Percentiles rank a stretch among this genome's conserved stretches.
These are phyloP conservation scores for Penicillium rolfsii DNA, from an alignment of 2,329 filamentous ascomycete genomes.

Conservation along the genomic window DNA sequence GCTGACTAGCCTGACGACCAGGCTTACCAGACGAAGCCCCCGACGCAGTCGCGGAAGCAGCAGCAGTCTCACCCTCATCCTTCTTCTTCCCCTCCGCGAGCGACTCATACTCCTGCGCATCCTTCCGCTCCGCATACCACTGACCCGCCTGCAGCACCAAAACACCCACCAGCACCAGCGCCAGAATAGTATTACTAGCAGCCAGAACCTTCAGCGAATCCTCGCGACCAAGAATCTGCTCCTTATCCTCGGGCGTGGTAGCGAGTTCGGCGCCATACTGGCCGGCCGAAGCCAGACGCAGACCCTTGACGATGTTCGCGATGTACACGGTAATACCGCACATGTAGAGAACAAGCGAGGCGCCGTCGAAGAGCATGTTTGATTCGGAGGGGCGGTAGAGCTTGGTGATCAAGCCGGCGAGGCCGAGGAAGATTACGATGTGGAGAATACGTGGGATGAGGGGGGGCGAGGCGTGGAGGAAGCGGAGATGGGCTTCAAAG, in stretches of 20 bases:
- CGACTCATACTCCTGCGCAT: slow-evolving; percentile 75
- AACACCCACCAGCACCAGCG: slow-evolving; percentile 87
- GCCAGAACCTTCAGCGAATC: slow-evolving; percentile 89
- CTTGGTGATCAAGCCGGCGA: slow-evolving; percentile 89
- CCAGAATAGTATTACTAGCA: slow-evolving; percentile 94
- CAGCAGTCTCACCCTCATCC: slow-evolving; percentile 15
- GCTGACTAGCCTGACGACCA: slow-evolving; percentile 25
- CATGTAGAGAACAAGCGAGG: slow-evolving; percentile 72
- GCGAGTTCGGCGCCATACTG: slow-evolving; percentile 60
- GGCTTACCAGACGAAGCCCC: slow-evolving; percentile 21
- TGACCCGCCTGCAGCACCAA: slow-evolving; percentile 92
- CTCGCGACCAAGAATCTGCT: slow-evolving; percentile 76
- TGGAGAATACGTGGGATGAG: slow-evolving; percentile 92
- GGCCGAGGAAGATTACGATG: slow-evolving; percentile 86
- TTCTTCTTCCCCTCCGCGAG: slow-evolving; percentile 52
- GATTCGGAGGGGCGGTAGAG: slow-evolving; percentile 91
- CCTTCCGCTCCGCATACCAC: slow-evolving; percentile 97
- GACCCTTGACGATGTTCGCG: slow-evolving; percentile 93
- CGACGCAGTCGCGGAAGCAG: slow-evolving; percentile 9
- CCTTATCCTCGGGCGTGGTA: slow-evolving; percentile 53
- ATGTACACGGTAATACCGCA: slow-evolving; percentile 92
- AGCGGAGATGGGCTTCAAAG: slow-evolving; percentile 85
- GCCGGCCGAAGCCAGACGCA: slow-evolving; percentile 78
- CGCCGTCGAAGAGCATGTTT: slow-evolving; percentile 91
- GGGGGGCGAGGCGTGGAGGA: slow-evolving; percentile 87